A percentile compares a stretch with the other conserved stretches of the same genome.
Conservation (phyloP, 495 filamentous ascomycete species). For the Cairneyella variabilis region DNA sequence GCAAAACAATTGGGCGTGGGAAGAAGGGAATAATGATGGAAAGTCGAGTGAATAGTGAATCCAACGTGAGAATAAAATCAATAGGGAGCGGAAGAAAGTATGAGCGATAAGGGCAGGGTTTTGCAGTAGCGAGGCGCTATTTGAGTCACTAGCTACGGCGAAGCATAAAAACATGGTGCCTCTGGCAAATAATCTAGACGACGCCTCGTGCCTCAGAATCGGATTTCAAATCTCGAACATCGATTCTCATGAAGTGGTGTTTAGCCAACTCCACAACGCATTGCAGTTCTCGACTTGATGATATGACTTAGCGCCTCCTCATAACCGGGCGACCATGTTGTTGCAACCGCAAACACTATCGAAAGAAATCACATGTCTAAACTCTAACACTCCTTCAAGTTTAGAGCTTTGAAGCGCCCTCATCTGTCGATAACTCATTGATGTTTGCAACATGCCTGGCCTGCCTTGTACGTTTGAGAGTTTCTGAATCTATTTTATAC, state of each 20-base stretch:
- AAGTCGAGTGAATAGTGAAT: conserved; percentile 1
- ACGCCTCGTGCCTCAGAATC: not conserved
- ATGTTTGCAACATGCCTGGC: conserved; percentile 68
- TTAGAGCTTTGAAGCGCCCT: conserved; percentile 8
- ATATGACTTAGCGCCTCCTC: conserved; percentile 17
- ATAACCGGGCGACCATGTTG: conserved; percentile 26
- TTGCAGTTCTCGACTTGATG: not conserved
- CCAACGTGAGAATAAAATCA: conserved; percentile 2
- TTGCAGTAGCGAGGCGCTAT: not conserved
- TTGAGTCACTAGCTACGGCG: not conserved
- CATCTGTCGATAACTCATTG: not conserved
- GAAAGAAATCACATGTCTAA: conserved; percentile 16
- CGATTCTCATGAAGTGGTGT: not conserved
- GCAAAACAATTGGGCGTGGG: not conserved
- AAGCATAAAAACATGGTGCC: not conserved
- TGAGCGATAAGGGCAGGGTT: not conserved
- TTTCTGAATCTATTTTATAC: not conserved
- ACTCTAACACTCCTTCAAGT: conserved; percentile 13
- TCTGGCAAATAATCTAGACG: not conserved
- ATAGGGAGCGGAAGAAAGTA: conserved; percentile 3
- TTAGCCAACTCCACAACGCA: not conserved
- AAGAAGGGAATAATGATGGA: conserved; percentile 4
- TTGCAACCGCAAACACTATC: conserved; percentile 11
- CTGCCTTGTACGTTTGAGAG: conserved; percentile 67
- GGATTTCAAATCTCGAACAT: not conserved